A percentile compares a stretch with the other conserved stretches of the same genome.
Evolutionary conservation across 1,284 basidiomycete genomes (phyloP).

Genomic region (Rhodotorula sp.): DNA sequence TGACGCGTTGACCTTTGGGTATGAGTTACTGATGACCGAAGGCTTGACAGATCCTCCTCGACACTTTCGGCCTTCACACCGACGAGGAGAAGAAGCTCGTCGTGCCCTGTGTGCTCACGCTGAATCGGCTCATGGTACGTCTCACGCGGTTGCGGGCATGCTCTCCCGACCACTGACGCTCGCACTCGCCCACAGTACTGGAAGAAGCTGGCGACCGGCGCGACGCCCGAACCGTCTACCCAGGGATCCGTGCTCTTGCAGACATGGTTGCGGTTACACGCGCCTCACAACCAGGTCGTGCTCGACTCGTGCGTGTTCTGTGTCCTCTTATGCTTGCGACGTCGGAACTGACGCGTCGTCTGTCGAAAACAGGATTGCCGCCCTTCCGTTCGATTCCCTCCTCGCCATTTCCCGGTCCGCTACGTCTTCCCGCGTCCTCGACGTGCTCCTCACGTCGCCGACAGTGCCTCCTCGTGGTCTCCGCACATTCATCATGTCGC

Average conservation of each 20-base stretch:
- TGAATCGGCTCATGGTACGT: constrained; percentile 61
- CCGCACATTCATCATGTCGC: constrained; percentile 66
- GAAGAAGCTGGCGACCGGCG: constrained; percentile 33
- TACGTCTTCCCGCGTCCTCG: constrained; percentile 76
- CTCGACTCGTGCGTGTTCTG: constrained; percentile 60
- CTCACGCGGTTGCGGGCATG: no score
- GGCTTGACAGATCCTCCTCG: constrained; percentile 57
- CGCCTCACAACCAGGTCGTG: constrained; percentile 64
- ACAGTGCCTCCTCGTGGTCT: constrained; percentile 66
- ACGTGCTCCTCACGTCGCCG: constrained; percentile 68
- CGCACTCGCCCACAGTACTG: constrained; percentile 27
- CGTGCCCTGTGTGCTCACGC: constrained; percentile 64
- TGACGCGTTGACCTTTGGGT: neutral
- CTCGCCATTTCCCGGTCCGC: constrained; percentile 67
- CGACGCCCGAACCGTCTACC: constrained; percentile 57
- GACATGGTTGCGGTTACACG: constrained; percentile 66
- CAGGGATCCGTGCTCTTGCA: constrained; percentile 84
- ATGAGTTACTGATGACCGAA: constrained; percentile 1
- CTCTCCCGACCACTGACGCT: no score
- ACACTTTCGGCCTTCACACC: constrained; percentile 60
- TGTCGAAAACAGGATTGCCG: constrained; percentile 51
- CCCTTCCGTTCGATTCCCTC: constrained; percentile 61
- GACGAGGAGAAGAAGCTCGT: constrained; percentile 56
- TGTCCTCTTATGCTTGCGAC: no score
- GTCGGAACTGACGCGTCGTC: neutral